Base-by-base conservation (phyloP, 2,329 filamentous ascomycete genomes). In the Huntiella bhutanensis region DNA sequence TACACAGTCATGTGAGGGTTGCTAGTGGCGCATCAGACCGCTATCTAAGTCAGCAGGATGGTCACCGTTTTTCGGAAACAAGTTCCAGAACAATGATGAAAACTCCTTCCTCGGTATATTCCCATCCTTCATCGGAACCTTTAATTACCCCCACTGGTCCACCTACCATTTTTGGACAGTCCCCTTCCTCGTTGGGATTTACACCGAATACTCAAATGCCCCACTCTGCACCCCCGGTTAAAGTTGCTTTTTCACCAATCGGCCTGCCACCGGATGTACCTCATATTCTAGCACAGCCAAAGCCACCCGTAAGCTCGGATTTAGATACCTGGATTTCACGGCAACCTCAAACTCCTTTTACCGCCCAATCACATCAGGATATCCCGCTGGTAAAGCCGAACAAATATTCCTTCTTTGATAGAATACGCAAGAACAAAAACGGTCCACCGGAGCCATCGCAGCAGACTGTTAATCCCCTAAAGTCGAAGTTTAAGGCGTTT, bases 21-120 rank as follows among this genome's bases (percentile, higher is more conserved):
- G 10, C 34, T 5, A 49, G 47, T 33, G 45, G 15, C 17, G 43
- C 17, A 4, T 49, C 47, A 2, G 43, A 42, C 17, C 37, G 47
- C 7, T 28, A 45, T 12, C 19, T 32, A 28, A 28, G 8, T 32
- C 32, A 19, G 3, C 16, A 32, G 19, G 19, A 38, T 47, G 7
- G 8, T 4, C 13, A 40, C 17, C 15, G 16, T 19, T 40, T 40
- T 11, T 17, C 17, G 16, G 38, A 16, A 11, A 19, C 15, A 12
- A 40, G 16, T 28, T 19, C 38, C 38, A 40, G 16, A 12, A 40
- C 15, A 12, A 7, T 33, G 41, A 43, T 3, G 33, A 28, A 28
- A 28, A 28, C 22, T 10, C 22, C 22, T 28, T 28, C 22, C 8
- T 28, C 22, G 8, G 22, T 28, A 7, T 28, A 28, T 28, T 28